Evolutionary conservation across 2,329 filamentous ascomycete species (phyloP), one percentile per base, ranked within the genome.

Genomic region (Pseudogymnoascus sp.): DNA sequence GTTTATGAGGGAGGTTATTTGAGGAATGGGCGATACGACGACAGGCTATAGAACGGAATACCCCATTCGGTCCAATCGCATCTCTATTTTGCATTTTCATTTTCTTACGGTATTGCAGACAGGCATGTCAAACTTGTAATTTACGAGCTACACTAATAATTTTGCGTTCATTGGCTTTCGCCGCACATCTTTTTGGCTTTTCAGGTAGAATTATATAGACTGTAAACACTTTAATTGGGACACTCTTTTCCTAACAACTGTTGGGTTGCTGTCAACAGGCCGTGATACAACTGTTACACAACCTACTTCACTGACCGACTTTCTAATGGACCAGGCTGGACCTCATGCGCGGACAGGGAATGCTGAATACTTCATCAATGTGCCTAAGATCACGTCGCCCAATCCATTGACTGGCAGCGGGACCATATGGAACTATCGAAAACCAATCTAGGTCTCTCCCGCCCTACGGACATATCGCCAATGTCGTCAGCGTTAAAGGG

Each of bases 11-110:
- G 47, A 18, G 47, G 47, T 32, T 54, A 54, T 34, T 54, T 18
- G 28, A 54, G 47, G 47, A 34, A 32, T 54, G 47, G 47, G 47
- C 28, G 47, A 54, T 54, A 54, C 32, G 47, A 54, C 47, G 28
- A 54, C 47, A 54, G 47, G 47, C 12, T 54, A 54, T 54, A 54
- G 47, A 50, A 54, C 47, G 47, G 47, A 54, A 54, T 54, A 54
- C 47, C 47, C 47, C 47, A 28, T 54, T 54, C 43, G 28, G 43
- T 54, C 28, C 47, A 54, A 32, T 54, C 47, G 47, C 47, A 54
- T 54, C 47, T 32, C 16, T 54, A 32, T 54, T 54, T 54, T 54
- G 28, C 28, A 54, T 54, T 54, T 54, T 54, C 16, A 54, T 54
- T 54, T 54, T 34, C 47, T 11, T 54, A 54, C 28, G 47, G 47